These are phyloP conservation scores for Diaporthe australafricana DNA, from an alignment of 2,329 filamentous ascomycete genomes.

Conservation along the genomic window DNA sequence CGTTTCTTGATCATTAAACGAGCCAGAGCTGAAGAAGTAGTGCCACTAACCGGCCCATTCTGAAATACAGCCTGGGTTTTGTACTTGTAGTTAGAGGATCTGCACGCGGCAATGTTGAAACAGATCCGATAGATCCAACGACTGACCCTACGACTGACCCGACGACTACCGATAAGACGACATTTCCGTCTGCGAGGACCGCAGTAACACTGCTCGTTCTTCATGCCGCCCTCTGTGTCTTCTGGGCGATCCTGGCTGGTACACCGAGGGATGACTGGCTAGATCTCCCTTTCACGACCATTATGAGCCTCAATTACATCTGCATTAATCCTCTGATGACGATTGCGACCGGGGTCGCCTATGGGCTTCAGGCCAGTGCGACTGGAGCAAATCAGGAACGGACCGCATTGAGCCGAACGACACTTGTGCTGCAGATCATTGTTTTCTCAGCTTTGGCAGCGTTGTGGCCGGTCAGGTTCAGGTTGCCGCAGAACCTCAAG, in stretches of 20 bases:
- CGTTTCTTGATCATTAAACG: not conserved
- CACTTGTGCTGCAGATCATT: not conserved
- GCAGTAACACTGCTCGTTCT: not conserved
- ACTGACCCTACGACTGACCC: not conserved
- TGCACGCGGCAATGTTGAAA: not conserved
- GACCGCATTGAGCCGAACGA: not conserved
- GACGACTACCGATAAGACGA: not conserved
- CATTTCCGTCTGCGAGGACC: not conserved
- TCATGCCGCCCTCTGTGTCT: not conserved
- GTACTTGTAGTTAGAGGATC: not conserved
- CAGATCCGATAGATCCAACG: not conserved
- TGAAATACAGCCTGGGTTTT: not conserved
- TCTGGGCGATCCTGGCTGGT: not conserved
- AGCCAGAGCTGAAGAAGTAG: not conserved
- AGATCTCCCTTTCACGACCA: not conserved
- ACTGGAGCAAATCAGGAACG: not conserved
- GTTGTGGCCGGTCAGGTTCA: not conserved
- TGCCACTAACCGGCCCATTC: not conserved
- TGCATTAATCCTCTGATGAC: conserved; percentile 5
- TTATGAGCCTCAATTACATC: not conserved
- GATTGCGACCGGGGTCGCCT: not conserved
- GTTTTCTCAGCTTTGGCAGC: not conserved
- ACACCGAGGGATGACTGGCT: not conserved
- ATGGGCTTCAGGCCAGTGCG: not conserved
- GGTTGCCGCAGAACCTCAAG: not conserved